phyloP scores from a whole-genome alignment of 1,139 yeast genomes.

The Scheffersomyces quercinus region DNA sequence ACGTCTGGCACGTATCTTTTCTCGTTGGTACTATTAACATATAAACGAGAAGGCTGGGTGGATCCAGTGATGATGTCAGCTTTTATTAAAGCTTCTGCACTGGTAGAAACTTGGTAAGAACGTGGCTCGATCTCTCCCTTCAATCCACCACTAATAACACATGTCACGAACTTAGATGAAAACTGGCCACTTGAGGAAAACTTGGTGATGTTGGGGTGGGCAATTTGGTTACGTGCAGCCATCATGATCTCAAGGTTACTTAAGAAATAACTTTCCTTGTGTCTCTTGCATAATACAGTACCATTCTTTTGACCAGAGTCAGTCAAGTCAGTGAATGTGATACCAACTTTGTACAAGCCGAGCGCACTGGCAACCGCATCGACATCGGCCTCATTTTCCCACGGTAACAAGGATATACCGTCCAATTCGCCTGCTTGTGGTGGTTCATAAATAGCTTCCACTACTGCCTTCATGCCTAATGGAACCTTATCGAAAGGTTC shows the following conservation, averaged over 20 bases:
- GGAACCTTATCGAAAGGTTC: slow-evolving; percentile 81
- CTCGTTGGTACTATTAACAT: slow-evolving; percentile 69
- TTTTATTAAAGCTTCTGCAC: slow-evolving; percentile 83
- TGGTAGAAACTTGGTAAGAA: slow-evolving; percentile 84
- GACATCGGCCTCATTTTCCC: slow-evolving; percentile 58
- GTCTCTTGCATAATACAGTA: slow-evolving; percentile 87
- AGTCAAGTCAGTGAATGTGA: slow-evolving; percentile 84
- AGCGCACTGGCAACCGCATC: slow-evolving; percentile 58
- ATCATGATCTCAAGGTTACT: slow-evolving; percentile 83
- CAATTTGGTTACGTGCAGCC: slow-evolving; percentile 77
- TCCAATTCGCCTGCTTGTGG: slow-evolving; percentile 86
- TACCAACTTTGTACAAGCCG: slow-evolving; percentile 75
- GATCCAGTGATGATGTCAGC: slow-evolving; percentile 88
- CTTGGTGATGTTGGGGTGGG: slow-evolving; percentile 64
- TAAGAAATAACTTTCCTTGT: slow-evolving; percentile 85
- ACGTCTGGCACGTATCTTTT: slow-evolving; percentile 92
- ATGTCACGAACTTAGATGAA: slow-evolving; percentile 90
- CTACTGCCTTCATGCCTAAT: slow-evolving; percentile 89
- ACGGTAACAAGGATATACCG: slow-evolving; percentile 68
- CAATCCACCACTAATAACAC: slow-evolving; percentile 85
- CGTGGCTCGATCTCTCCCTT: slow-evolving; percentile 88
- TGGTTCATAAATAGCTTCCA: slow-evolving; percentile 91
- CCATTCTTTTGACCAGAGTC: slow-evolving; percentile 90
- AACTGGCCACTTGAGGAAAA: slow-evolving; percentile 68
- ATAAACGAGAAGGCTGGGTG: slow-evolving; percentile 87